phyloP scores from a whole-genome alignment of 1,139 yeast genomes.

The Zygoascus hellenicus region DNA sequence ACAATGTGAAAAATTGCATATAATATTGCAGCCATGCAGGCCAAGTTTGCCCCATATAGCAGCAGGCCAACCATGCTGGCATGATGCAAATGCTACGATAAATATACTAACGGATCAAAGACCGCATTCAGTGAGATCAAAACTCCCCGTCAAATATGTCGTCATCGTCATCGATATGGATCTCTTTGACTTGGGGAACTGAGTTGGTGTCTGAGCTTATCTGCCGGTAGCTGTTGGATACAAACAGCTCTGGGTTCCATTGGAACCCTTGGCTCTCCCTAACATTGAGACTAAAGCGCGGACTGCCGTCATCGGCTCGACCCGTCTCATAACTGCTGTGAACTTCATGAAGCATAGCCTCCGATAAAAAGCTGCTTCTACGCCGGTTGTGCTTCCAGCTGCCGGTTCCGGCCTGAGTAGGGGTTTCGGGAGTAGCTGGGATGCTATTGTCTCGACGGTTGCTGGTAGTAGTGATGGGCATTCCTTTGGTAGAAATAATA shows the following conservation, averaged over 20 bases:
- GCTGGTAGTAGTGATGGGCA: not conserved
- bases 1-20: too few relatives aligned
- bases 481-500: not conserved
- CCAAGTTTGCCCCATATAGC: too few relatives aligned
- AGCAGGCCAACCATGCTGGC: too few relatives aligned
- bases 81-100: too few relatives aligned
- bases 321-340: conserved; percentile 52
- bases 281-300: conserved; percentile 38
- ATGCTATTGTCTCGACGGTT: not conserved
- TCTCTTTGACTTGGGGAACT: conserved; percentile 22
- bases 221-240: conserved; percentile 55
- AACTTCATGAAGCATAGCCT: conserved; percentile 58
- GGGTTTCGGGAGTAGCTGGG: not conserved
- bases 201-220: conserved; percentile 11
- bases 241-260: conserved; percentile 71
- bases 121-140: too few relatives aligned
- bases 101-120: too few relatives aligned
- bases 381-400: conserved; percentile 44
- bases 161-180: conserved; percentile 20
- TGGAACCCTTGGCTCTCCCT: conserved; percentile 67
- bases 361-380: conserved; percentile 53
- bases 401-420: not conserved
- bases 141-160: conserved; percentile 20
- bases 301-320: conserved; percentile 24
- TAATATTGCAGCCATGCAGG: too few relatives aligned